Percentiles rank a stretch among this genome's conserved stretches.
Conservation (phyloP, 345 rosid genomes). For the Eucalyptus guilfoylei region DNA sequence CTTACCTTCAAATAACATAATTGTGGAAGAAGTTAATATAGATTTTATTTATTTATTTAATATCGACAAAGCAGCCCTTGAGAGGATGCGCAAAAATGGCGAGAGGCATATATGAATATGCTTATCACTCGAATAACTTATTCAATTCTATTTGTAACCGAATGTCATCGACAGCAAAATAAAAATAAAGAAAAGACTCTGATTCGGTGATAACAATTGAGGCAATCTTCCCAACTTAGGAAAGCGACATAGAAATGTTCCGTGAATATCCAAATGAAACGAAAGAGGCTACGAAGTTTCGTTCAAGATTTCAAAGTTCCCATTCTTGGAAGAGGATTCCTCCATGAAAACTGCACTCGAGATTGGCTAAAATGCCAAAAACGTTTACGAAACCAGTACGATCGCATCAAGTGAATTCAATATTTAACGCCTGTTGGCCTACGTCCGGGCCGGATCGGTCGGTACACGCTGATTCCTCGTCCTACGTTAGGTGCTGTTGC, state of each 20-base stretch:
- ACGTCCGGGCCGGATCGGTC: not conserved
- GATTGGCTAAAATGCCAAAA: too few species aligned
- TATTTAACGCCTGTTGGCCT: not conserved
- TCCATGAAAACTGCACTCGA: not conserved
- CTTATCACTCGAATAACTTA: not conserved
- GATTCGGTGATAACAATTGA: rapidly evolving
- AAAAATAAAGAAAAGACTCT: not conserved
- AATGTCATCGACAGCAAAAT: not conserved
- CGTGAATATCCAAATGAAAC: too few species aligned
- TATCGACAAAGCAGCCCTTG: too few species aligned
- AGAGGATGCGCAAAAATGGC: rapidly evolving
- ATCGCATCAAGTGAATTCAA: not conserved
- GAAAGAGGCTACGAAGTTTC: rapidly evolving
- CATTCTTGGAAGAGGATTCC: too few species aligned
- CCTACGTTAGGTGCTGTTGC: too few species aligned
- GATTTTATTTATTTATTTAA: too few species aligned
- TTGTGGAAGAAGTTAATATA: too few species aligned
- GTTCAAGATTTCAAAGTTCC: not conserved
- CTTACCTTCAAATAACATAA: too few species aligned
- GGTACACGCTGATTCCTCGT: not conserved
- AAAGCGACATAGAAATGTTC: rapidly evolving
- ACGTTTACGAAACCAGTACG: too few species aligned
- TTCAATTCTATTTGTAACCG: rapidly evolving
- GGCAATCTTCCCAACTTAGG: not conserved
- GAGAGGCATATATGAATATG: not conserved